Evolutionary conservation across 176 grass and related monocot genomes (phyloP), one percentile per base, ranked within the genome.

Genomic region (Phragmites australis): DNA sequence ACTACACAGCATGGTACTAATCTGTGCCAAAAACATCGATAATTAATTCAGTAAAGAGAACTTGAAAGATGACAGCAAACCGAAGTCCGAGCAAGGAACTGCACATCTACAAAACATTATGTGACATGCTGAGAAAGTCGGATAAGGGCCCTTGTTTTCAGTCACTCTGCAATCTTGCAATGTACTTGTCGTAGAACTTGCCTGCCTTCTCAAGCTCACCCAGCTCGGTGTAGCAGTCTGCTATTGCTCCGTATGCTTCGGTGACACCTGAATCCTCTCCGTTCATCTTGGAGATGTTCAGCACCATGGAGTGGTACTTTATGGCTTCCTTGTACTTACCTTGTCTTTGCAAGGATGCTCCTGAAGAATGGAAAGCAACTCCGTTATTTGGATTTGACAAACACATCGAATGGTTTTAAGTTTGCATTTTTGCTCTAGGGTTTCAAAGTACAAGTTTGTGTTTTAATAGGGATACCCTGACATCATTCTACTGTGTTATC

Each of bases 131-230:
- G 23, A 84, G 62, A 53, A 47, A 17, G 10, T 62, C 30, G 15
- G 0, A 59, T 25, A 40, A 3, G 31, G 25, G 5, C 44, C 19
- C 23, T 74, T 65, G 29, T 61, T 77, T 63, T 97, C 65, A 98
- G 77, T 98, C 92, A 18, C 58, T 94, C 63, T 94, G 83, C 60
- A 98, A 85, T 85, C 96, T 93, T 45, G 86, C 90, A 13, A 98
- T 98, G 75, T 98, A 98, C 48, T 86, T 71, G 14, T 98, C 92
- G 1, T 98, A 98, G 55, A 98, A 98, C 78, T 89, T 87, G 40
- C 90, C 96, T 46, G 96, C 96, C 76, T 91, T 91, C 85, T 98
- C 96, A 2, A 98, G 90, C 80, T 98, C 96, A 70, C 92, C 90
- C 32, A 95, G 55, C 73, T 98, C 96, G 0, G 96, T 98, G 79